A percentile compares a stretch with the other conserved stretches of the same genome.
phyloP scores from a whole-genome alignment of 192 early-diverging fungal genomes.

The Helicostylum pulchrum region DNA sequence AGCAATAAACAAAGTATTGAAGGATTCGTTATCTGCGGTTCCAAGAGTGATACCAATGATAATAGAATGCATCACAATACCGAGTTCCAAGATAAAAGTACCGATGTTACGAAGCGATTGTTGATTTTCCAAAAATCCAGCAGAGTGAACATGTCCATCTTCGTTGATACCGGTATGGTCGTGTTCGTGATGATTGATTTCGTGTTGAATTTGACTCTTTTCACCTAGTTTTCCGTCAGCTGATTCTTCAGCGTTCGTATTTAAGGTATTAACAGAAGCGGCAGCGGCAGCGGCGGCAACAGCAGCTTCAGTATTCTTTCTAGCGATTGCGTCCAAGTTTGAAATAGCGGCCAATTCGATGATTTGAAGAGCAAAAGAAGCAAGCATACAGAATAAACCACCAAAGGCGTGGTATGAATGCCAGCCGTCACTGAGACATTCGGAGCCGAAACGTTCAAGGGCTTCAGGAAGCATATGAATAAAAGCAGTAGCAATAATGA shows the following conservation, averaged over 20 bases:
- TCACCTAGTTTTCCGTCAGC: background rate
- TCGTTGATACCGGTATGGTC: background rate
- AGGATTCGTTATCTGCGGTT: conserved; percentile 52
- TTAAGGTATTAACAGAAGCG: background rate
- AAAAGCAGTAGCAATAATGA: conserved; percentile 73
- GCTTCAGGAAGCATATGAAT: conserved; percentile 73
- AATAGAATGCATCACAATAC: conserved; percentile 74
- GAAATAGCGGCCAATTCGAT: conserved; percentile 53
- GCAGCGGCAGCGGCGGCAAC: background rate
- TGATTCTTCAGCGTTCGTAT: background rate
- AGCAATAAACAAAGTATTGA: conserved; percentile 60
- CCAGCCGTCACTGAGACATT: conserved; percentile 51
- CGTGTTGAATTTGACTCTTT: background rate
- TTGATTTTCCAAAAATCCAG: conserved; percentile 29
- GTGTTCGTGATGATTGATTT: background rate
- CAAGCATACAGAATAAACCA: conserved; percentile 58
- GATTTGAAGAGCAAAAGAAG: conserved; percentile 63
- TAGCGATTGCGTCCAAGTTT: conserved; percentile 13
- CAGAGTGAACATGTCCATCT: conserved; percentile 21
- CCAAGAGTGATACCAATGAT: conserved; percentile 75
- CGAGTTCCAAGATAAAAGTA: conserved; percentile 71
- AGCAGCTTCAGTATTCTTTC: background rate
- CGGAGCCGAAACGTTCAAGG: conserved; percentile 49
- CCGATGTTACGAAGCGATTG: conserved; percentile 32
- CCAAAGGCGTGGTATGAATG: conserved; percentile 48